Evolutionary conservation across 2,329 filamentous ascomycete species (phyloP).

Genomic region (Tolypocladium sp.): DNA sequence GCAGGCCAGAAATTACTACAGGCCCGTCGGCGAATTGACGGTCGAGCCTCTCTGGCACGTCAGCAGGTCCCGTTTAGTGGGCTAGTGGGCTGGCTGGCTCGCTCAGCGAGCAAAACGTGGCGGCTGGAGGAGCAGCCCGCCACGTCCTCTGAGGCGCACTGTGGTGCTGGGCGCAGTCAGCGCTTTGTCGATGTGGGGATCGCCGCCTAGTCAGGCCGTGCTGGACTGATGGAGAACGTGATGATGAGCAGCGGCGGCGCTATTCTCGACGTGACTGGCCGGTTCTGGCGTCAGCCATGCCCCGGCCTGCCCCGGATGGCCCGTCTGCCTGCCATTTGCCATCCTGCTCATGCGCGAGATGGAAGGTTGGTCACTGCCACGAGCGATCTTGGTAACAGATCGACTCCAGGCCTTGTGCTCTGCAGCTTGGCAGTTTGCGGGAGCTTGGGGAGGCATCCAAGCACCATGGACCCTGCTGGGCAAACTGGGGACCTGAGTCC

Average conservation of each 20-base stretch:
- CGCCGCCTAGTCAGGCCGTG: not conserved
- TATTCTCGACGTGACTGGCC: not conserved
- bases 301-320: not conserved
- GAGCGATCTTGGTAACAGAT: not conserved
- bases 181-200: not conserved
- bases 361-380: not conserved
- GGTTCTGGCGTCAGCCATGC: conserved; percentile 1
- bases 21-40: not conserved
- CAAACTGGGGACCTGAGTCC: not conserved
- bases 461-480: not conserved
- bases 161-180: not conserved
- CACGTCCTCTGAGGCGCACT: not conserved
- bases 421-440: not conserved
- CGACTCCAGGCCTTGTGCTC: not conserved
- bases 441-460: not conserved
- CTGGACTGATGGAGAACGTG: not conserved
- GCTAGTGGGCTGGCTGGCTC: not conserved
- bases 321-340: not conserved
- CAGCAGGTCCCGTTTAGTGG: not conserved
- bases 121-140: not conserved
- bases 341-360: not conserved
- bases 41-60: not conserved
- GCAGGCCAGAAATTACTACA: not conserved
- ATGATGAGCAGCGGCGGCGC: not conserved
- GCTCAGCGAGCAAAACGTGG: not conserved